Percentiles rank a stretch among this genome's conserved stretches.
Conservation (phyloP, 2,329 filamentous ascomycete species). For the Westerdykella sp. region DNA sequence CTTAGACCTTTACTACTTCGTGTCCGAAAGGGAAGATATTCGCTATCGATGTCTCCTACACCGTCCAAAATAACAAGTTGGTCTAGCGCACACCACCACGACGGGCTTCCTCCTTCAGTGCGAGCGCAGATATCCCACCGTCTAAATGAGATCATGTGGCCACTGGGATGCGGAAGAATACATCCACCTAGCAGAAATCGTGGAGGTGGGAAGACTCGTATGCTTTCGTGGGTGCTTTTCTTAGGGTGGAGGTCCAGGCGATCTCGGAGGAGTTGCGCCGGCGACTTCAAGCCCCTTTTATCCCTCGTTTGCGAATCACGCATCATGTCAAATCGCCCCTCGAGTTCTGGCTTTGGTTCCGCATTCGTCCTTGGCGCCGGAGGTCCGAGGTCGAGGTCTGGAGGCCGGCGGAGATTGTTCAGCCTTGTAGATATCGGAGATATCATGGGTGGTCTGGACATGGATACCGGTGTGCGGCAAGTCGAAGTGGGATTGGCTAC, state of each 20-base stretch:
- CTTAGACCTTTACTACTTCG: conserved; percentile 27
- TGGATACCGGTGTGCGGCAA: conserved; percentile 2
- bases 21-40: conserved; percentile 14
- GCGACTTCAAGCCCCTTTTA: conserved; percentile 26
- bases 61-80: conserved; percentile 32
- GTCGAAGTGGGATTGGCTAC: background rate
- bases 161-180: conserved; percentile 23
- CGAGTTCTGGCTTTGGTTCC: conserved; percentile 28
- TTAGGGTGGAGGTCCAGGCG: conserved; percentile 21
- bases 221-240: conserved; percentile 12
- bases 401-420: conserved; percentile 17
- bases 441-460: conserved; percentile 10
- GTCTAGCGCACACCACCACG: conserved; percentile 35
- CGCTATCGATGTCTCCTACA: conserved; percentile 5
- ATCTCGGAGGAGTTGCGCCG: conserved; percentile 27
- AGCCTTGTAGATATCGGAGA: background rate
- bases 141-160: conserved; percentile 16
- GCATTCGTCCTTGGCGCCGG: conserved; percentile 1
- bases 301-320: conserved; percentile 26
- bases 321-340: conserved; percentile 25
- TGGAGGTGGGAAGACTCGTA: conserved; percentile 23
- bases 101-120: conserved; percentile 17
- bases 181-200: conserved; percentile 22
- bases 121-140: conserved; percentile 23
- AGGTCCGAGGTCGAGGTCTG: conserved; percentile 23